A percentile compares a stretch with the other conserved stretches of the same genome.
phyloP scores from a whole-genome alignment of 179 eudicot species.

The Monotropa hypopitys region DNA sequence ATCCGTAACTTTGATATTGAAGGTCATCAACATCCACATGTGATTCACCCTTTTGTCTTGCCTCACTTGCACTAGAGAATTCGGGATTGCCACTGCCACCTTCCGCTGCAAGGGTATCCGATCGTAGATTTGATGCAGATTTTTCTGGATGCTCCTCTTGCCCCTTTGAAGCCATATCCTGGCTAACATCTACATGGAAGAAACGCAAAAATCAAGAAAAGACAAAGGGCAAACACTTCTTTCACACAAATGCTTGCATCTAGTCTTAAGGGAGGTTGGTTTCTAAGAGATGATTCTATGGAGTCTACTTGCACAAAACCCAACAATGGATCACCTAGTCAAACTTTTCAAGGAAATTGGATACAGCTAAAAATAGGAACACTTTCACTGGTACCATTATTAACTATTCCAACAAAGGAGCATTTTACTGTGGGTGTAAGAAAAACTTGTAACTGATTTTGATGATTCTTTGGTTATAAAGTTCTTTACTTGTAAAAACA shows the following conservation, averaged over 20 bases:
- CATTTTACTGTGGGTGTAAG: too few species aligned
- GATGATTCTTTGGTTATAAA: too few species aligned
- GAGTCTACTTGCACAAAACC: not conserved
- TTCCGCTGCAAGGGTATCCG: conserved; percentile 15
- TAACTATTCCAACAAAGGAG: not conserved
- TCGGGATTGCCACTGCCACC: conserved; percentile 4
- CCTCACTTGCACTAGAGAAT: conserved; percentile 6
- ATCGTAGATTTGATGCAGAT: conserved; percentile 15
- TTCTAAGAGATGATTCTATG: conserved; percentile 9
- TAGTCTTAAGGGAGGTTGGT: conserved; percentile 2
- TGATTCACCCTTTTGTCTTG: conserved; percentile 13
- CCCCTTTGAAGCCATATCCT: conserved; percentile 16
- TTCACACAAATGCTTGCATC: conserved; percentile 12
- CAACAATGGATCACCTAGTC: not conserved
- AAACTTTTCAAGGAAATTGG: not conserved
- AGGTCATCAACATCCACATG: conserved; percentile 3
- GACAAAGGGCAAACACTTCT: conserved; percentile 14
- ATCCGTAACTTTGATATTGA: conserved; percentile 4
- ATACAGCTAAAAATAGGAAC: not conserved
- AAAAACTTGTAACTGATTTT: too few species aligned
- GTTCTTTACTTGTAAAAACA: too few species aligned
- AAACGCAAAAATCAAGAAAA: conserved; percentile 18
- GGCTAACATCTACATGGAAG: conserved; percentile 39
- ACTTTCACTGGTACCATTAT: not conserved
- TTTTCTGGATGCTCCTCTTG: conserved; percentile 20